Evolutionary conservation across 345 rosid genomes (phyloP).

Genomic region (Syzygium jambos): DNA sequence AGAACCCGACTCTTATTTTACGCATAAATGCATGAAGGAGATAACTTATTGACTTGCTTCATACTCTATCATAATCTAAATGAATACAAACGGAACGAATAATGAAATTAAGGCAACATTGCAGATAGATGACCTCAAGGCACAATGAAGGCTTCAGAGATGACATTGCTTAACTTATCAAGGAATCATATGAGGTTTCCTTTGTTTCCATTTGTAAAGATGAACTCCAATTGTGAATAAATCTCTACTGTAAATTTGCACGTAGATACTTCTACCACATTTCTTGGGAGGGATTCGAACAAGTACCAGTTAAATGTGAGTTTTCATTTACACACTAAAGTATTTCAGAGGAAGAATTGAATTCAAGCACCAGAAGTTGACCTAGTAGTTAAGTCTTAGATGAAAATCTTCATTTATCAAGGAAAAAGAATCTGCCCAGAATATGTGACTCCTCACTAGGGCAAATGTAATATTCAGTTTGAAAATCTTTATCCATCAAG

Average conservation of each 20-base stretch:
- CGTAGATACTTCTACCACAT: not conserved
- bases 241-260: not conserved
- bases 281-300: not conserved
- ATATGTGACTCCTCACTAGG: not conserved
- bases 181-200: not conserved
- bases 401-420: not conserved
- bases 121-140: not conserved
- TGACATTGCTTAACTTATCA: not conserved
- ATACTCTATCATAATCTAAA: not conserved
- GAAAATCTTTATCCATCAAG: not conserved
- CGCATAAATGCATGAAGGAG: not conserved
- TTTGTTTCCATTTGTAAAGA: not conserved
- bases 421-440: not conserved
- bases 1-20: not conserved
- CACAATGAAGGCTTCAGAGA: not conserved
- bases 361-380: not conserved
- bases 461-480: not conserved
- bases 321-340: not conserved
- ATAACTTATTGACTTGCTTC: not conserved
- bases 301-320: not conserved
- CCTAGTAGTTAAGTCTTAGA: not conserved
- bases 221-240: not conserved
- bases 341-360: not conserved
- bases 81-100: no score
- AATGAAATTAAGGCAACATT: not conserved